These are phyloP conservation scores for Colletotrichum cuscutae DNA, from an alignment of 2,329 filamentous ascomycete species.

Conservation along the genomic window DNA sequence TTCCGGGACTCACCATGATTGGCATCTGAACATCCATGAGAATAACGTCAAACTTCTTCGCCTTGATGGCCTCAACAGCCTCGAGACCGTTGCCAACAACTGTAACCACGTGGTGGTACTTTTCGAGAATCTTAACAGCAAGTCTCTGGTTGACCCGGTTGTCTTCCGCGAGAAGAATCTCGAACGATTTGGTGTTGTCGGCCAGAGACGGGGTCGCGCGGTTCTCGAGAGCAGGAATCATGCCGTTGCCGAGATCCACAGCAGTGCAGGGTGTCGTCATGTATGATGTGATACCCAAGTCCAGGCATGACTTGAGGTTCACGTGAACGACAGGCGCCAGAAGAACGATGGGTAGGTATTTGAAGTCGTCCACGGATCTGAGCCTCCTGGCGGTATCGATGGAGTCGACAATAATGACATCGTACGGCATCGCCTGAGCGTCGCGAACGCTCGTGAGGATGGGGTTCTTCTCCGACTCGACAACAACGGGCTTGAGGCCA, in stretches of 20 bases:
- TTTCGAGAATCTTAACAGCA: slow-evolving; percentile 96
- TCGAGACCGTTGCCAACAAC: slow-evolving; percentile 96
- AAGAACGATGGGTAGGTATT: slow-evolving; percentile 96
- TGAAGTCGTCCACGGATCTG: slow-evolving; percentile 91
- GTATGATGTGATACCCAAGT: slow-evolving; percentile 97
- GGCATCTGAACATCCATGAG: slow-evolving; percentile 99
- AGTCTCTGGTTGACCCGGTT: slow-evolving; percentile 97
- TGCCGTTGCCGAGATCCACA: slow-evolving; percentile 94
- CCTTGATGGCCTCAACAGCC: slow-evolving; percentile 91
- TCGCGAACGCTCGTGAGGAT: slow-evolving; percentile 63
- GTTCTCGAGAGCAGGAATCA: slow-evolving; percentile 95
- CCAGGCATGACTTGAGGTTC: slow-evolving; percentile 90
- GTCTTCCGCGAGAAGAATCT: slow-evolving; percentile 95
- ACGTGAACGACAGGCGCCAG: slow-evolving; percentile 90
- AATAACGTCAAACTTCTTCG: slow-evolving; percentile 93
- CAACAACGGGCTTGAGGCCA: slow-evolving; percentile 83
- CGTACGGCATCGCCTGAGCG: slow-evolving; percentile 76
- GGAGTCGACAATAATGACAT: slow-evolving; percentile 95
- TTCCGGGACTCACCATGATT: slow-evolving; percentile 79
- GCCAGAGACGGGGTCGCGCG: slow-evolving; percentile 90
- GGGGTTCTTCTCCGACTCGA: slow-evolving; percentile 79
- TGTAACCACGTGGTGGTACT: slow-evolving; percentile 91
- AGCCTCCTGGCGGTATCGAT: slow-evolving; percentile 89
- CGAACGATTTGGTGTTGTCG: slow-evolving; percentile 94
- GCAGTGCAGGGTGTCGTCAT: slow-evolving; percentile 97